Conservation (phyloP, 345 rosid genomes). For the Firmiana major region DNA sequence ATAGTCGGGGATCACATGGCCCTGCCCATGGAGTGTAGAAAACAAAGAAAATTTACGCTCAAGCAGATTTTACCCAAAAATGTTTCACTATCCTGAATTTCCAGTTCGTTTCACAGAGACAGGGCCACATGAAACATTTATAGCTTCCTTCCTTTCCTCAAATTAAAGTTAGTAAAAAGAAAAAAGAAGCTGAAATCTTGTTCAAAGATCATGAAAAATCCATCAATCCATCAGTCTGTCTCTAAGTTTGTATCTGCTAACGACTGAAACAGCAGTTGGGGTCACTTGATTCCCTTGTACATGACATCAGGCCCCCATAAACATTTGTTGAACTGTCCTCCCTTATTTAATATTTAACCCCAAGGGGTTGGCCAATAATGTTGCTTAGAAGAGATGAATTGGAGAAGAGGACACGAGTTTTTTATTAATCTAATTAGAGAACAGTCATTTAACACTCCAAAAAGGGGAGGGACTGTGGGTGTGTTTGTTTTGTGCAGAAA, state of each 20-base stretch:
- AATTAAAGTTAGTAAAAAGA: neutral
- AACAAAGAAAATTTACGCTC: neutral
- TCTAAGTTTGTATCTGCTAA: neutral
- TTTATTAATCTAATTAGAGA: neutral
- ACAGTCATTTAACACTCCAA: neutral
- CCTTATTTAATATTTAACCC: neutral
- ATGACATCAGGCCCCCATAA: neutral
- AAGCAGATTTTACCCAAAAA: neutral
- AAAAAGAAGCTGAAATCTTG: neutral
- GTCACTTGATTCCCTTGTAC: neutral
- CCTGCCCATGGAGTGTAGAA: neutral
- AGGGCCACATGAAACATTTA: neutral
- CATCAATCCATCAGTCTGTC: neutral
- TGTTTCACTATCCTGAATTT: neutral
- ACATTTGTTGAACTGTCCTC: neutral
- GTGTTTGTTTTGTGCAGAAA: neutral
- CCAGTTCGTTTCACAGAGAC: neutral
- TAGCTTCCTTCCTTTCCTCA: neutral
- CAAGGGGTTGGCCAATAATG: neutral
- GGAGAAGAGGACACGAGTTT: neutral
- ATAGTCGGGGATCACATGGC: neutral
- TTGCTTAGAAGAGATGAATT: neutral
- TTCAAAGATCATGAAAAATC: conserved; percentile 1
- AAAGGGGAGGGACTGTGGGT: neutral
- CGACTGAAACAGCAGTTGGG: neutral